Percentiles rank a stretch among this genome's conserved stretches.
These are phyloP conservation scores for Lumnitzera littorea DNA, from an alignment of 345 rosid species.

Conservation along the genomic window DNA sequence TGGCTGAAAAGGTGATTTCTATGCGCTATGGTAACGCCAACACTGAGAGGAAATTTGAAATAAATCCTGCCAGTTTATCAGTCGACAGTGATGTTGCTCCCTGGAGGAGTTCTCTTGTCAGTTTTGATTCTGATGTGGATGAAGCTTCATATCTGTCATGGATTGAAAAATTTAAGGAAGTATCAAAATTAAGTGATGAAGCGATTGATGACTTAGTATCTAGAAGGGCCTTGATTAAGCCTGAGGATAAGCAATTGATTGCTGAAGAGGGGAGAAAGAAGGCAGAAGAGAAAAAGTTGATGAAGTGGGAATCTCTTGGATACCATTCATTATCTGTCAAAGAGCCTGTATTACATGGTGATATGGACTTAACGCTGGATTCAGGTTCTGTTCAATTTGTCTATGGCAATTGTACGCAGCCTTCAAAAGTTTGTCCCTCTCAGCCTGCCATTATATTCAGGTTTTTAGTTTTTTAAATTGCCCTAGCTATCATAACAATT, in stretches of 20 bases:
- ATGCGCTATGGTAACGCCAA: constrained; percentile 39
- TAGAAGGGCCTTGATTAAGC: constrained; percentile 32
- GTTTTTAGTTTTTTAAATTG: constrained; percentile 20
- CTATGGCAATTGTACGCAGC: constrained; percentile 78
- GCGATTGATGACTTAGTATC: constrained; percentile 24
- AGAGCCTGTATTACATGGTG: constrained; percentile 36
- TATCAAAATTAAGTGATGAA: constrained; percentile 35
- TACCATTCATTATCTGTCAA: constrained; percentile 60
- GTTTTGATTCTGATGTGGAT: constrained; percentile 52
- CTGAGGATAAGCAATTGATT: constrained; percentile 37
- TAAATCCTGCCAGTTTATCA: constrained; percentile 27
- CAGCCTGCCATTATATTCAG: constrained; percentile 77
- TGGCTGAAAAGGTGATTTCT: constrained; percentile 61
- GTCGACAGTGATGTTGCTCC: constrained; percentile 12
- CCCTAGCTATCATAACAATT: too few relatives aligned
- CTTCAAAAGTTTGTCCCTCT: constrained; percentile 46
- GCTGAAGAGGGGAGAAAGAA: constrained; percentile 60
- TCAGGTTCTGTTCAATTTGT: constrained; percentile 64
- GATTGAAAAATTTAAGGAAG: constrained; percentile 69
- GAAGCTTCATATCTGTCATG: constrained; percentile 81
- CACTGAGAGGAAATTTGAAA: constrained; percentile 45
- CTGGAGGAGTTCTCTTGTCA: constrained; percentile 23
- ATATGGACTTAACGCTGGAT: constrained; percentile 36
- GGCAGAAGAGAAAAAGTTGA: constrained; percentile 63
- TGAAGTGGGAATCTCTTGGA: constrained; percentile 68